These are phyloP conservation scores for Podospora pseudoanserina DNA, from an alignment of 495 filamentous ascomycete genomes.

Conservation along the genomic window DNA sequence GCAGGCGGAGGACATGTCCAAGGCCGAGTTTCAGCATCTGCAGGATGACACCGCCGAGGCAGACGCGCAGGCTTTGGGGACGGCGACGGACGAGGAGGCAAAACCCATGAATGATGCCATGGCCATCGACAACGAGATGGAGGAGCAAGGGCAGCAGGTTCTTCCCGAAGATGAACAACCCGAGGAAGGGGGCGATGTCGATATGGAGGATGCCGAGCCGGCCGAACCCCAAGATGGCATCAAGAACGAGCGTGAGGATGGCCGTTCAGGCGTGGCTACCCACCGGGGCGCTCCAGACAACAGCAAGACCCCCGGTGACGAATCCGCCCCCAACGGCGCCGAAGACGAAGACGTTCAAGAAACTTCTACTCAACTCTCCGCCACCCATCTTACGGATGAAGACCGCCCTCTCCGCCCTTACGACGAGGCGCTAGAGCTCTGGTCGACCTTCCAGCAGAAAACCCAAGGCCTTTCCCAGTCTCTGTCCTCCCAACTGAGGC, in stretches of 20 bases:
- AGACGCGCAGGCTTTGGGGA: conserved; percentile 87
- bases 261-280: conserved; percentile 46
- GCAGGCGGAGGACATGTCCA: conserved; percentile 47
- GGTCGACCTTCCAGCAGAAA: conserved; percentile 75
- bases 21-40: conserved; percentile 80
- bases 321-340: conserved; percentile 27
- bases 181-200: conserved; percentile 46
- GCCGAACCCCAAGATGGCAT: conserved; percentile 39
- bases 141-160: conserved; percentile 50
- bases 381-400: conserved; percentile 60
- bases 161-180: conserved; percentile 58
- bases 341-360: conserved; percentile 62
- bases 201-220: conserved; percentile 39
- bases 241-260: conserved; percentile 40
- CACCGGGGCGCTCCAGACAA: conserved; percentile 44
- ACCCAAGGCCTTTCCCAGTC: conserved; percentile 83
- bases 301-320: conserved; percentile 29
- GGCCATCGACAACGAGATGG: conserved; percentile 69
- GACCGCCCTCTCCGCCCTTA: conserved; percentile 35
- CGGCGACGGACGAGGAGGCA: conserved; percentile 82
- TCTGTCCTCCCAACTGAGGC: conserved; percentile 86
- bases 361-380: conserved; percentile 69
- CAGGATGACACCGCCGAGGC: conserved; percentile 72
- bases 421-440: conserved; percentile 70
- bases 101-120: conserved; percentile 76